Percentiles rank a stretch among this genome's conserved stretches.
These are phyloP conservation scores for Geotrichum reessii DNA, from an alignment of 1,139 yeast genomes.

Conservation along the genomic window DNA sequence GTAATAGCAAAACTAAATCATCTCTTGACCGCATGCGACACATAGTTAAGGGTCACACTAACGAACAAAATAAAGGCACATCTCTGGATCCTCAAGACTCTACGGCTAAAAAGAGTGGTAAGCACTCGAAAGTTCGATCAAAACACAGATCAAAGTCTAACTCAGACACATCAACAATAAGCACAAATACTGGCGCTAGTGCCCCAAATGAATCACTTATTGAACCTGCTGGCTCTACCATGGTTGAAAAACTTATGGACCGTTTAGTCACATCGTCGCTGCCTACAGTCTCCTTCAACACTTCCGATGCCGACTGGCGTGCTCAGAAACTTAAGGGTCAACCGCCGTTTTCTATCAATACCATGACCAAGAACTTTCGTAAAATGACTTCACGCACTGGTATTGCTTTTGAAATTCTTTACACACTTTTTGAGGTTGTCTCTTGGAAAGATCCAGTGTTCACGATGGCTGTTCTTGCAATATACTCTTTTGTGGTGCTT, in stretches of 20 bases:
- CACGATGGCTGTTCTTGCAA: constrained; percentile 54
- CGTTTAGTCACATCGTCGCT: constrained; percentile 62
- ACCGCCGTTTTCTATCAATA: constrained; percentile 63
- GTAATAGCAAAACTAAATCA: background rate
- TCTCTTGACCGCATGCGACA: constrained; percentile 13
- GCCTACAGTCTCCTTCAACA: constrained; percentile 50
- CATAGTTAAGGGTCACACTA: constrained; percentile 1
- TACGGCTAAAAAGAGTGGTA: background rate
- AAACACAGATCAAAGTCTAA: background rate
- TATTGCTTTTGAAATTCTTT: constrained; percentile 44
- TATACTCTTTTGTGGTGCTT: constrained; percentile 54
- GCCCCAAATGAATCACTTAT: background rate
- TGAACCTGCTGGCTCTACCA: constrained; percentile 4
- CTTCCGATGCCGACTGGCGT: constrained; percentile 28
- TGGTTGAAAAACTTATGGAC: constrained; percentile 65
- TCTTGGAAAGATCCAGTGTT: constrained; percentile 62
- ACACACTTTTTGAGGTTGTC: constrained; percentile 48
- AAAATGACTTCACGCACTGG: constrained; percentile 56
- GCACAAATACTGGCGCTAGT: background rate
- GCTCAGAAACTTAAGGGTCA: constrained; percentile 49
- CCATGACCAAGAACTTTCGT: constrained; percentile 66
- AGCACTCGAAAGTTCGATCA: background rate
- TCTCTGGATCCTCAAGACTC: background rate
- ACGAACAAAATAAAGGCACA: background rate
- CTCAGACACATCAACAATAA: background rate